Conservation (phyloP, 352 stramenopile genomes). For the Globisporangium sylvaticum region DNA sequence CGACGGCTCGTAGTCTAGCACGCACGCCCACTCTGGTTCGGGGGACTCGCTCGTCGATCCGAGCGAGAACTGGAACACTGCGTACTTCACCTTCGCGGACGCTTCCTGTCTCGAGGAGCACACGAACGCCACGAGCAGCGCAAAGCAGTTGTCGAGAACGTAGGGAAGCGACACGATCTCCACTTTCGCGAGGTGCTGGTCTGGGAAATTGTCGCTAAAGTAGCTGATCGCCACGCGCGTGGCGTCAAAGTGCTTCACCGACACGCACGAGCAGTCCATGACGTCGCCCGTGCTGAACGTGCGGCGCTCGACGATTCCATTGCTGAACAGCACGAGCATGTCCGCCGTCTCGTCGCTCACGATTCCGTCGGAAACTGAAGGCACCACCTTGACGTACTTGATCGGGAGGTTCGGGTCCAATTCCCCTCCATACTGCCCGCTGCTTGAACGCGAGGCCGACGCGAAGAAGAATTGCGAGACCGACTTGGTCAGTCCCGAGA, state of each 20-base stretch:
- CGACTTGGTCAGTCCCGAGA: slow-evolving; percentile 66
- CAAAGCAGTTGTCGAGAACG: slow-evolving; percentile 49
- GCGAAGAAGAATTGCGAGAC: slow-evolving; percentile 81
- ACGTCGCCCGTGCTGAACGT: slow-evolving; percentile 65
- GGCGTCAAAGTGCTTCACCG: slow-evolving; percentile 56
- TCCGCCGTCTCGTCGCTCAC: slow-evolving; percentile 38
- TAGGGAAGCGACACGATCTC: slow-evolving; percentile 67
- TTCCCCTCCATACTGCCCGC: slow-evolving; percentile 16
- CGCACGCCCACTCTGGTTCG: slow-evolving; percentile 51
- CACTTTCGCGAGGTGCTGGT: slow-evolving; percentile 55
- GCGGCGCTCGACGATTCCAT: slow-evolving; percentile 59
- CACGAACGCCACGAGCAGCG: slow-evolving; percentile 63
- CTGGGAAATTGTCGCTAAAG: slow-evolving; percentile 66
- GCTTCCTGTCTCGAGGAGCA: slow-evolving; percentile 42
- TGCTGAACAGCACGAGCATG: slow-evolving; percentile 67
- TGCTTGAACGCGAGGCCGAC: slow-evolving; percentile 28
- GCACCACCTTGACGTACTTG: slow-evolving; percentile 46
- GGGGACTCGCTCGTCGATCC: slow-evolving; percentile 21
- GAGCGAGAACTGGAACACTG: slow-evolving; percentile 63
- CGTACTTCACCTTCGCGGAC: slow-evolving; percentile 55
- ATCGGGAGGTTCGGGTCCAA: slow-evolving; percentile 54
- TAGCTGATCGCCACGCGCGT: slow-evolving; percentile 58
- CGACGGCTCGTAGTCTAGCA: slow-evolving; percentile 63
- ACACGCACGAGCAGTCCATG: slow-evolving; percentile 58
- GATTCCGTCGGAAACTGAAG: slow-evolving; percentile 18